Evolutionary conservation across 305 asterid species (phyloP).

Genomic region (Lippia alba): DNA sequence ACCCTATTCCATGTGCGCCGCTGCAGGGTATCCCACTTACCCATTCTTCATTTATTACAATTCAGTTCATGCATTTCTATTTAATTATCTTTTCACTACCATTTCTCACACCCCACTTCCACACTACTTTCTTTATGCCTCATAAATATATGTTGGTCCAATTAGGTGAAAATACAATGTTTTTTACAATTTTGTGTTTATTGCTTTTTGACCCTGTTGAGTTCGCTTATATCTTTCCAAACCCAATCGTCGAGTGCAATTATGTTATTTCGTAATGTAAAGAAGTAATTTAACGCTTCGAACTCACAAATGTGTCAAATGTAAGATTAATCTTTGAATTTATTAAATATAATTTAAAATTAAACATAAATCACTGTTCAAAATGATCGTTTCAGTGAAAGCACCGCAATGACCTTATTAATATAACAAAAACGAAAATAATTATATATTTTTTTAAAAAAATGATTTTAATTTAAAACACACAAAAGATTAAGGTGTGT

Average conservation of each 20-base stretch:
- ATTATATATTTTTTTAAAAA: too few relatives aligned
- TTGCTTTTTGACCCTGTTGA: not conserved
- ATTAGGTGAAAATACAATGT: not conserved
- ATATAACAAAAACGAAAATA: too few relatives aligned
- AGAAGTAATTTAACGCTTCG: too few relatives aligned
- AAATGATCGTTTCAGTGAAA: too few relatives aligned
- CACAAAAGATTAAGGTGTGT: too few relatives aligned
- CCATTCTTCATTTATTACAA: slow-evolving; percentile 22
- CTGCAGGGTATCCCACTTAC: slow-evolving; percentile 37
- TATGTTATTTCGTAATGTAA: too few relatives aligned
- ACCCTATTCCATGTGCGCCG: slow-evolving; percentile 63
- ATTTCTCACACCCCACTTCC: not conserved
- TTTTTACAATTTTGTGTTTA: not conserved
- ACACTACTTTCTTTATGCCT: not conserved
- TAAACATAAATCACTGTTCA: too few relatives aligned
- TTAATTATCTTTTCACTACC: not conserved
- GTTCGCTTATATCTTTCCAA: not conserved
- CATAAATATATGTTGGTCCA: not conserved
- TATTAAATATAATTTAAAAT: too few relatives aligned
- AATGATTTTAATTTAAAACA: too few relatives aligned
- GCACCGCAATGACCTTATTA: too few relatives aligned
- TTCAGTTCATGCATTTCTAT: slow-evolving; percentile 27
- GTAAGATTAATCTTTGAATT: too few relatives aligned
- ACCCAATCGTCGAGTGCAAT: not conserved
- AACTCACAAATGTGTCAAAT: too few relatives aligned